Conservation (phyloP, 176 grass and related monocot species). For the Oropetium thomaeum region DNA sequence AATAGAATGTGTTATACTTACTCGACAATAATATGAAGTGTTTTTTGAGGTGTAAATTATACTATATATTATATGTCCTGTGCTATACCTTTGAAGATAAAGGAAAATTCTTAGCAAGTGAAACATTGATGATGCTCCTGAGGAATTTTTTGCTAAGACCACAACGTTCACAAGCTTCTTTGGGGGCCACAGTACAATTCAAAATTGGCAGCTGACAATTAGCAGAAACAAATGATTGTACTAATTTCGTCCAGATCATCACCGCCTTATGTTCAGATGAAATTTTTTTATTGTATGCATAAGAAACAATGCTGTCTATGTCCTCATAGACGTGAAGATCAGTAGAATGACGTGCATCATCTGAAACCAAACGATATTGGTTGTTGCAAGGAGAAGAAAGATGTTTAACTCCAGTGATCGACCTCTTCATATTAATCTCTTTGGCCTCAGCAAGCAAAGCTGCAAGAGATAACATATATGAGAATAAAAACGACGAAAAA, state of each 20-base stretch:
- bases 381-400: neutral
- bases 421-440: conserved; percentile 9
- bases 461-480: conserved; percentile 3
- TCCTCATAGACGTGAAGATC: conserved; percentile 29
- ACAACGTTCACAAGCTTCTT: conserved; percentile 36
- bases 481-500: neutral
- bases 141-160: conserved; percentile 8
- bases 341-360: conserved; percentile 1
- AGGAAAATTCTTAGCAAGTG: neutral
- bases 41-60: neutral
- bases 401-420: neutral
- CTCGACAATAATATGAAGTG: neutral
- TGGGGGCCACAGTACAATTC: neutral
- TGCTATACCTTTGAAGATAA: conserved; percentile 31
- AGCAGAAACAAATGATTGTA: conserved; percentile 26
- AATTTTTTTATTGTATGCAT: neutral
- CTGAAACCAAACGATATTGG: neutral
- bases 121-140: neutral
- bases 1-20: conserved; percentile 18
- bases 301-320: conserved; percentile 31
- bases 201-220: neutral
- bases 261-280: conserved; percentile 29
- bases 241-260: conserved; percentile 35
- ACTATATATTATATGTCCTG: neutral
- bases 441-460: conserved; percentile 48